Evolutionary conservation across 2,329 filamentous ascomycete genomes (phyloP).

Genomic region (Colletotrichum coccodes): DNA sequence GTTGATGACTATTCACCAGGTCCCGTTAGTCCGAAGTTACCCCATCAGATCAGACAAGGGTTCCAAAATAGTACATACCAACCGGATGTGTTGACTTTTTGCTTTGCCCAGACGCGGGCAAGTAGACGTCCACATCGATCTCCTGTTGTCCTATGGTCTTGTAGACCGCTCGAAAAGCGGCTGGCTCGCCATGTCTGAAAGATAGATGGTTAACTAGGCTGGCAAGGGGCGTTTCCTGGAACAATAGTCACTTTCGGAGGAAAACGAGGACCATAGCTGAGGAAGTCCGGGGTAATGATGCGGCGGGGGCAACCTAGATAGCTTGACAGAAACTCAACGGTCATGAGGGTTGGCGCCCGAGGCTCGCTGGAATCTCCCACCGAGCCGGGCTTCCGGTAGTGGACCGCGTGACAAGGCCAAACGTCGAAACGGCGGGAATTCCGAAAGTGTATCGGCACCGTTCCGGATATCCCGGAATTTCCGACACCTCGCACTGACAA

Average conservation of each 20-base stretch:
- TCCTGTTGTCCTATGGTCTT: conserved; percentile 40
- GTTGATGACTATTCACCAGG: conserved; percentile 44
- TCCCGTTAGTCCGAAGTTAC: conserved; percentile 6
- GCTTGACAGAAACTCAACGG: neutral
- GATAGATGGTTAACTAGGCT: neutral
- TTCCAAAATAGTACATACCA: conserved; percentile 2
- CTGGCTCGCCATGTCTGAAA: conserved; percentile 30
- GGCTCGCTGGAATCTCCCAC: conserved; percentile 5
- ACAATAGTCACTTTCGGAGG: neutral
- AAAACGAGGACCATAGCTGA: neutral
- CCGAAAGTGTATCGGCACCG: neutral
- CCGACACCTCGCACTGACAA: neutral
- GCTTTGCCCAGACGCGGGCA: conserved; percentile 32
- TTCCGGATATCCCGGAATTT: neutral
- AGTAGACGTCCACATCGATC: conserved; percentile 42
- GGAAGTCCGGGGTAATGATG: conserved; percentile 13
- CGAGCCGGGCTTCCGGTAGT: conserved; percentile 12
- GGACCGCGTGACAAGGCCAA: conserved; percentile 4
- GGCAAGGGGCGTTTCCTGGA: neutral
- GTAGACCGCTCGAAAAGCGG: conserved; percentile 40
- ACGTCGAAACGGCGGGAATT: neutral
- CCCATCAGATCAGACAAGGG: neutral
- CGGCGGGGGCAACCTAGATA: conserved; percentile 23
- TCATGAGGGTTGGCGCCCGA: neutral
- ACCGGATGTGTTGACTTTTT: conserved; percentile 16